These are phyloP conservation scores for Colletotrichum sublineola DNA, from an alignment of 2,329 filamentous ascomycete genomes.

Conservation along the genomic window DNA sequence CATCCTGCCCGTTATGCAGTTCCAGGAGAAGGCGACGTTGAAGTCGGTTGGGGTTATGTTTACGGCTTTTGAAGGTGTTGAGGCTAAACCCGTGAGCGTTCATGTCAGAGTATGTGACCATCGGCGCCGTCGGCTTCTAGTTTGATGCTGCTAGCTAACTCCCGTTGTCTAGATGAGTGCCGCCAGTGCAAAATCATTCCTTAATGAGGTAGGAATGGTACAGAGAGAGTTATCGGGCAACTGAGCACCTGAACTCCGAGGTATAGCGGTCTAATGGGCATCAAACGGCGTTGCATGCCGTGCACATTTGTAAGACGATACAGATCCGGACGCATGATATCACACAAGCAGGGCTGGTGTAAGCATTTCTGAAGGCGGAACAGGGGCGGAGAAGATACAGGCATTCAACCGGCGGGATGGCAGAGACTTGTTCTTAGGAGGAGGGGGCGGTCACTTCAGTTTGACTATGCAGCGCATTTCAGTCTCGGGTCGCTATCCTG, in stretches of 20 bases:
- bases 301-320: slow-evolving; percentile 7
- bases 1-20: slow-evolving; percentile 82
- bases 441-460: slow-evolving; percentile 24
- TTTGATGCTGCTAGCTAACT: slow-evolving; percentile 17
- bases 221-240: slow-evolving; percentile 63
- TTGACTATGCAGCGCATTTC: slow-evolving; percentile 11
- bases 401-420: slow-evolving; percentile 31
- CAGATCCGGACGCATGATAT: slow-evolving; percentile 10
- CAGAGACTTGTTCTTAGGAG: slow-evolving; percentile 9
- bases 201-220: slow-evolving; percentile 63
- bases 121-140: slow-evolving; percentile 1
- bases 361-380: slow-evolving; percentile 23
- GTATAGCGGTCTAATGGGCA: slow-evolving; percentile 5
- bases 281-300: slow-evolving; percentile 7
- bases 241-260: slow-evolving; percentile 43
- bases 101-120: slow-evolving; percentile 69
- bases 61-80: slow-evolving; percentile 71
- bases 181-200: slow-evolving; percentile 65
- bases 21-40: slow-evolving; percentile 81
- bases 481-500: slow-evolving; percentile 24
- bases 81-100: slow-evolving; percentile 68
- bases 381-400: slow-evolving; percentile 19
- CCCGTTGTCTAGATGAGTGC: slow-evolving; percentile 61
- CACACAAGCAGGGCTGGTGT: slow-evolving; percentile 15
- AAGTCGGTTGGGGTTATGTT: slow-evolving; percentile 79